Percentiles rank a stretch among this genome's conserved stretches.
Evolutionary conservation across 73 alveolate genomes (phyloP).

Genomic region (Blepharisma japonicum): DNA sequence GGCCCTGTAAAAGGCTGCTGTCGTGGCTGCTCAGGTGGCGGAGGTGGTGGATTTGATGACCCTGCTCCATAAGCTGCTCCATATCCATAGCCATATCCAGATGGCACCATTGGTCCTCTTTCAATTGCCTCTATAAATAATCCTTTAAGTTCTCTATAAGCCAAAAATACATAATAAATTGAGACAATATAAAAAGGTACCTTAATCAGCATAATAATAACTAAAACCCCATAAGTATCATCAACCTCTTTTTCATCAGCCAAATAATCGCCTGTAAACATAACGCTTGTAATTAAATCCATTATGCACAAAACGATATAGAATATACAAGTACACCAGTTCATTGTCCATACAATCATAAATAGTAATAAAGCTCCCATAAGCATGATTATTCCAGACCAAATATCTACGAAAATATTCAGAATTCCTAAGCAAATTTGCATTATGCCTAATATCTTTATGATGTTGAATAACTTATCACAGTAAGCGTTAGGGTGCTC

Average conservation of each 20-base stretch:
- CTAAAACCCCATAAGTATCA: neutral
- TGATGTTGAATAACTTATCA: neutral
- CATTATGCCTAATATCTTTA: neutral
- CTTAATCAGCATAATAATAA: neutral
- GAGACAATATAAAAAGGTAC: slow-evolving; percentile 15
- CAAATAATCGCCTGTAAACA: neutral
- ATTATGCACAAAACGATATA: slow-evolving; percentile 4
- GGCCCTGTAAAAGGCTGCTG: slow-evolving; percentile 21
- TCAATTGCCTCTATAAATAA: neutral
- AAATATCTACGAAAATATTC: neutral
- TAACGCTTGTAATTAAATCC: neutral
- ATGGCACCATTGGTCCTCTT: neutral
- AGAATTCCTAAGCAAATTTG: slow-evolving; percentile 9
- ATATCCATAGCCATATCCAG: neutral
- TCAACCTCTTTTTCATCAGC: neutral
- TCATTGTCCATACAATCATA: neutral
- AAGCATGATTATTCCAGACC: neutral
- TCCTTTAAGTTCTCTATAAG: slow-evolving; percentile 23
- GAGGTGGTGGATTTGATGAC: neutral
- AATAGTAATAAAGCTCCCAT: neutral
- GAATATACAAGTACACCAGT: slow-evolving; percentile 8
- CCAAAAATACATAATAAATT: slow-evolving; percentile 5
- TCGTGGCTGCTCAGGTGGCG: slow-evolving; percentile 2
- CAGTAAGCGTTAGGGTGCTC: neutral
- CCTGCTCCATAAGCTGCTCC: neutral